Conservation (phyloP, 768 basidiomycete species). For the Tremella fuciformis region DNA sequence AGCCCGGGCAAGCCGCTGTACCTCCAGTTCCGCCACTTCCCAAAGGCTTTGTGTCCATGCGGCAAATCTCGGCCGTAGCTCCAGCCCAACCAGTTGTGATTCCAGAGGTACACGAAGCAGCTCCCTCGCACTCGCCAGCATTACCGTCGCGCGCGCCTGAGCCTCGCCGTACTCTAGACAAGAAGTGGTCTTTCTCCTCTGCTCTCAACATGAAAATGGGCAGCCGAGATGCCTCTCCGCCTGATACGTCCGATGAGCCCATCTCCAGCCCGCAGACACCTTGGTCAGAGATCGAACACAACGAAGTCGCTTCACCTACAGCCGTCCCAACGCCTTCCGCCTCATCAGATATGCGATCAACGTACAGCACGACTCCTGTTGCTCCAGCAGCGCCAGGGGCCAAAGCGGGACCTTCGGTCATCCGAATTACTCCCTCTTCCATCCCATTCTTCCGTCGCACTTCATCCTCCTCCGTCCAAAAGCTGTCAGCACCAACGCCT, state of each 20-base stretch:
- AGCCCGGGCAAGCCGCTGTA: slow-evolving; percentile 24
- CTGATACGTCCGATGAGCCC: slow-evolving; percentile 5
- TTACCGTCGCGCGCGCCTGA: not conserved
- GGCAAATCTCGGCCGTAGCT: slow-evolving; percentile 26
- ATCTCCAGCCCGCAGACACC: slow-evolving; percentile 25
- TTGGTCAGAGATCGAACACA: slow-evolving; percentile 39
- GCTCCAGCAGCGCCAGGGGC: slow-evolving; percentile 17
- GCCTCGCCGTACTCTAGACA: slow-evolving; percentile 34
- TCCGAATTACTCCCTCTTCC: slow-evolving; percentile 39
- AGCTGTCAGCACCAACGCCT: slow-evolving; percentile 4
- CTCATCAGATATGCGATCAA: not conserved
- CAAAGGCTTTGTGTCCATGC: slow-evolving; percentile 43
- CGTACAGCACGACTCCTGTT: slow-evolving; percentile 7
- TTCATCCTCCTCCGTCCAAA: slow-evolving; percentile 45
- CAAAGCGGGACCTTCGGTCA: slow-evolving; percentile 15
- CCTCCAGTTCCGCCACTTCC: slow-evolving; percentile 51
- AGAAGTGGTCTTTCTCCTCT: slow-evolving; percentile 53
- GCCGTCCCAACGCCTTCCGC: slow-evolving; percentile 11
- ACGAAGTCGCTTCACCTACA: slow-evolving; percentile 25
- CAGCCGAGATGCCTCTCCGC: slow-evolving; percentile 33
- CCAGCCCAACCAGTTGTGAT: slow-evolving; percentile 11
- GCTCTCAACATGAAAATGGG: slow-evolving; percentile 42
- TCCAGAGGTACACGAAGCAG: slow-evolving; percentile 11
- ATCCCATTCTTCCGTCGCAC: slow-evolving; percentile 51
- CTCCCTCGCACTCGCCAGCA: slow-evolving; percentile 2